Conservation (phyloP, 148 eudicot genomes). For the Amaranthus cruentus region DNA sequence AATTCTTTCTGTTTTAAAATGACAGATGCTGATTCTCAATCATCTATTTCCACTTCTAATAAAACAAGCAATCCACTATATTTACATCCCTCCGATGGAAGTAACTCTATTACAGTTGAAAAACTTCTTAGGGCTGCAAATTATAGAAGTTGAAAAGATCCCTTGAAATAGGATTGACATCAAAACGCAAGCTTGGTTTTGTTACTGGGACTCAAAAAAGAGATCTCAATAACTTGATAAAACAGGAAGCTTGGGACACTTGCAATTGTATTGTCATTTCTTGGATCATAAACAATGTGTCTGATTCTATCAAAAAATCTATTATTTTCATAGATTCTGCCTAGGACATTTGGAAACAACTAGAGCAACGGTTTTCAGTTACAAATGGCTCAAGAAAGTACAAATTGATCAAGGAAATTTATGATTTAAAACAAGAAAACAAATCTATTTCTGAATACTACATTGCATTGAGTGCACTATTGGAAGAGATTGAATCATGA, state of each 20-base stretch:
- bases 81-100: neutral
- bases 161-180: neutral
- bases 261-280: neutral
- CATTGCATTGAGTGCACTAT: neutral
- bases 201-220: neutral
- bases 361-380: neutral
- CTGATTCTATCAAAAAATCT: neutral
- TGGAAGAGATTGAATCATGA: neutral
- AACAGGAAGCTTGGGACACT: neutral
- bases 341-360: neutral
- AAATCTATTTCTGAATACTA: neutral
- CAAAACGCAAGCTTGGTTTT: neutral
- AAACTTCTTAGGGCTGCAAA: neutral
- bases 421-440: neutral
- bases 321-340: neutral
- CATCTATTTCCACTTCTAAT: neutral
- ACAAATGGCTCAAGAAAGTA: slow-evolving; percentile 1
- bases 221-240: neutral
- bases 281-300: neutral
- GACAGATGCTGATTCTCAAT: too few relatives aligned
- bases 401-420: neutral
- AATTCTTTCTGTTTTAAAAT: too few relatives aligned
- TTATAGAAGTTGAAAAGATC: neutral
- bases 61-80: neutral
- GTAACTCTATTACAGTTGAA: neutral